Evolutionary conservation across 345 rosid genomes (phyloP), one percentile per base, ranked within the genome.

Genomic region (Bruguiera sexangula): DNA sequence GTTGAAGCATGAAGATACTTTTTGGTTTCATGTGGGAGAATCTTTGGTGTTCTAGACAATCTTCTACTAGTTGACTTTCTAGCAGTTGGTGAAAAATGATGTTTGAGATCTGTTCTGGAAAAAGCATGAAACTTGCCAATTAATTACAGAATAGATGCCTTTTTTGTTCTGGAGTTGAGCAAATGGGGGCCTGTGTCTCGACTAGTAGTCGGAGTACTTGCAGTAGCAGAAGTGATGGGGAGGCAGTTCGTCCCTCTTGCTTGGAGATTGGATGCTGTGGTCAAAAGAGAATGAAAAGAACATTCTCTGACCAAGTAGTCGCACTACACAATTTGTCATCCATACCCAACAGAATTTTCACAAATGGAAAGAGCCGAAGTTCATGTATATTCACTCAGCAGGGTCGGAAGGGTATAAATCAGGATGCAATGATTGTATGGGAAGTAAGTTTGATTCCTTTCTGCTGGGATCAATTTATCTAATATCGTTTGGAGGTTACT

Each of bases 361-460:
- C 80, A 34, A 96, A 86, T 61, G 98, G 99, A 54, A 92, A 90
- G 84, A 92, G 97, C 82, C 80, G 81, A 75, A 80, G 73, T 68
- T 89, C 98, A 66, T 96, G 98, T 80, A 80, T 96, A 70, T 96
- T 92, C 69, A 96, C 99, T 59, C 99, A 92, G 77, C 98, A 96
- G 72, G 99, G 99, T 34, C 91, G 92, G 37, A 96, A 96, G 85
- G 99, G 99, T 61, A 82, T 92, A 58, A 96, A 96, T 69, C 99
- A 96, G 80, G 99, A 96, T 39, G 93, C 99, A 0, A 92, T 96
- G 99, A 78, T 96, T 61, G 98, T 96, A 29, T 96, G 99, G 99
- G 99, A 96, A 83, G 99, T 96, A 79, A 88, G 96, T 84, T 54
- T 65, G 60, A 21, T 67, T 63, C 66, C 77, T 79, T 62, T 70